phyloP scores from a whole-genome alignment of 331 rosid genomes.

The Prunus yedoensis region DNA sequence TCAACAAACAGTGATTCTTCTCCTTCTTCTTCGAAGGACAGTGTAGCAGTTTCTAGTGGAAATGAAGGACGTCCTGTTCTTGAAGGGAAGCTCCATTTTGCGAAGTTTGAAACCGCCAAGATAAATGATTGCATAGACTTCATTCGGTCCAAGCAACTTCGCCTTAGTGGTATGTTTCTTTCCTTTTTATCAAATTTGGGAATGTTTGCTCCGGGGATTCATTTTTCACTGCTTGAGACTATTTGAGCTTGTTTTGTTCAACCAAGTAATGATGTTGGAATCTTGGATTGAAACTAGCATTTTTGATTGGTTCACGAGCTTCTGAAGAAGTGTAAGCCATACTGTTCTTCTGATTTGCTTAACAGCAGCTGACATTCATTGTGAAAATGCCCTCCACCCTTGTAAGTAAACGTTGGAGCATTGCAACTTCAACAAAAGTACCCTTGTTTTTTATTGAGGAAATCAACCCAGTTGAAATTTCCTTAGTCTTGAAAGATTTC shows the following conservation, averaged over 20 bases:
- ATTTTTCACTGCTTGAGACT: background rate
- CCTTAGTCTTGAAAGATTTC: background rate
- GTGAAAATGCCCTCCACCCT: no score
- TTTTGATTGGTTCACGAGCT: background rate
- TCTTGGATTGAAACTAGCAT: slow-evolving; percentile 1
- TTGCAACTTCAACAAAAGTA: background rate
- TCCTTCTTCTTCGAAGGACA: slow-evolving; percentile 35
- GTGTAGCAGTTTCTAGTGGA: slow-evolving; percentile 36
- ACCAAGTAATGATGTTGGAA: background rate
- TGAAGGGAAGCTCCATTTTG: slow-evolving; percentile 78
- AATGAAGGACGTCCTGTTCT: slow-evolving; percentile 36
- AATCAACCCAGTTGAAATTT: background rate
- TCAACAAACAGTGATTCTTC: slow-evolving; percentile 43
- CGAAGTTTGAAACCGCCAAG: slow-evolving; percentile 79
- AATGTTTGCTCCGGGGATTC: no score
- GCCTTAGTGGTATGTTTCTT: slow-evolving; percentile 48
- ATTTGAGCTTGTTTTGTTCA: background rate
- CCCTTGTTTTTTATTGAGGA: background rate
- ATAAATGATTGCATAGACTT: slow-evolving; percentile 76
- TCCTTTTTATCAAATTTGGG: background rate
- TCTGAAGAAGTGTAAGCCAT: background rate
- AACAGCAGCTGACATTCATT: background rate
- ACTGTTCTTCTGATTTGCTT: background rate
- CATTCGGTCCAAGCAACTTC: slow-evolving; percentile 63
- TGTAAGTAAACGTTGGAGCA: slow-evolving; percentile 2